Base-by-base conservation (phyloP, 306 rosid genomes). In the Dalbergia cochinchinensis region DNA sequence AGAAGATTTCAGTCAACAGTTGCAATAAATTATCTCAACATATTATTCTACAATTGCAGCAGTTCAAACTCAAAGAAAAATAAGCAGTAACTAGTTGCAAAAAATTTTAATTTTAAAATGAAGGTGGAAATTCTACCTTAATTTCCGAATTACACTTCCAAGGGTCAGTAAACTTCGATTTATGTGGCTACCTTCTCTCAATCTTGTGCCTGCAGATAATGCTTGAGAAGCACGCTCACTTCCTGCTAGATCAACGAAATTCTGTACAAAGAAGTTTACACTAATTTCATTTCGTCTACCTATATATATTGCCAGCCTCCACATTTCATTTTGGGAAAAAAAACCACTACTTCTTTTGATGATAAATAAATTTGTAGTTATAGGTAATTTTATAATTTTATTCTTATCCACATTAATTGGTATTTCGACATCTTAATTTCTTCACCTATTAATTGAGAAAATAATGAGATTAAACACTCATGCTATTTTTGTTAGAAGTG, bases 131-230 rank as follows among this genome's bases (percentile, higher is more conserved):
- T 34, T n/a, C 48, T 42, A 94, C 99, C 99, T 90, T 73, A 94
- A 74, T 86, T 92, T 94, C 63, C 99, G 92, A 71, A 94, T 91
- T 26, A 94, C 97, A 72, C 92, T 91, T 85, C 99, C 99, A 31
- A 94, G 87, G 68, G 91, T 81, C 79, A 94, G 84, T 86, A 94
- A 90, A 84, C 99, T 94, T 80, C 93, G 94, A 83, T 92, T 94
- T 71, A 94, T 94, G 88, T 94, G 97, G 84, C 92, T 85, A 20
- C 99, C 97, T 90, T 94, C 99, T 84, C 96, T 94, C 81, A 94
- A 73, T 86, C 95, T 91, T 78, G 92, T 37, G 50, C 97, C 97
- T 31, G 86, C 93, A 50, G 99, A 90, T 75, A 85, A 51, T 45
- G 95, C 63, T 79, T 92, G 99, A 89, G 97, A 83, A 88, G 94